phyloP scores from a whole-genome alignment of 331 rosid genomes.

The Pyrus hybrid region DNA sequence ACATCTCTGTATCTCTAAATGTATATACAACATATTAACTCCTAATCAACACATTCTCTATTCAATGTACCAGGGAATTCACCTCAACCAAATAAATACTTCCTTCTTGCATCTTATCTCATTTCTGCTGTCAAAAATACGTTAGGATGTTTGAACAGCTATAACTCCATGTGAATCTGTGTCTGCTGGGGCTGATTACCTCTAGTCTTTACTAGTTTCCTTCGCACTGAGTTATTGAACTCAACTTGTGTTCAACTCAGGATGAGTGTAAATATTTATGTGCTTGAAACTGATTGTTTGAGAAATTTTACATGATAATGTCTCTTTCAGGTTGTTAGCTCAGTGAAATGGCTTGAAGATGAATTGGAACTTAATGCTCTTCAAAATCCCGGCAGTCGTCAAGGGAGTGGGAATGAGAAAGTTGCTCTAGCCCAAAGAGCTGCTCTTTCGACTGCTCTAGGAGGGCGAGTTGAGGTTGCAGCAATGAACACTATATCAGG shows the following conservation, averaged over 20 bases:
- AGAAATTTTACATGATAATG: neutral
- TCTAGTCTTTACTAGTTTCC: neutral
- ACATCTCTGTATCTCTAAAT: neutral
- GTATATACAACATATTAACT: neutral
- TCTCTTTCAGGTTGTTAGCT: slow-evolving; percentile 79
- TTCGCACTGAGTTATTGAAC: neutral
- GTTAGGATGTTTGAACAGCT: neutral
- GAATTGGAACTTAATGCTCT: slow-evolving; percentile 96
- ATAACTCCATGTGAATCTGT: neutral
- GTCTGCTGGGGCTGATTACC: neutral
- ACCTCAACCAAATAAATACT: neutral
- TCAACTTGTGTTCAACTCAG: neutral
- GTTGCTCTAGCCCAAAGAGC: slow-evolving; percentile 83
- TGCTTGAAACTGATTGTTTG: neutral
- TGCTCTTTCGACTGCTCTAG: slow-evolving; percentile 97
- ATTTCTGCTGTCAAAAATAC: neutral
- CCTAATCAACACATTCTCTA: neutral
- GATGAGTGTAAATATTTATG: neutral
- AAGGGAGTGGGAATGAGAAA: slow-evolving; percentile 90
- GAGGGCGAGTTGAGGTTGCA: slow-evolving; percentile 88
- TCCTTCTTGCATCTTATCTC: neutral
- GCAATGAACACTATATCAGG: slow-evolving; percentile 95
- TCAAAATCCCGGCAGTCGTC: slow-evolving; percentile 89
- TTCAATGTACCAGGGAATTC: neutral
- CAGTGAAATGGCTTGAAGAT: slow-evolving; percentile 99